Evolutionary conservation across 73 alveolate genomes (phyloP).

Genomic region (Tetrahymena malaccensis): DNA sequence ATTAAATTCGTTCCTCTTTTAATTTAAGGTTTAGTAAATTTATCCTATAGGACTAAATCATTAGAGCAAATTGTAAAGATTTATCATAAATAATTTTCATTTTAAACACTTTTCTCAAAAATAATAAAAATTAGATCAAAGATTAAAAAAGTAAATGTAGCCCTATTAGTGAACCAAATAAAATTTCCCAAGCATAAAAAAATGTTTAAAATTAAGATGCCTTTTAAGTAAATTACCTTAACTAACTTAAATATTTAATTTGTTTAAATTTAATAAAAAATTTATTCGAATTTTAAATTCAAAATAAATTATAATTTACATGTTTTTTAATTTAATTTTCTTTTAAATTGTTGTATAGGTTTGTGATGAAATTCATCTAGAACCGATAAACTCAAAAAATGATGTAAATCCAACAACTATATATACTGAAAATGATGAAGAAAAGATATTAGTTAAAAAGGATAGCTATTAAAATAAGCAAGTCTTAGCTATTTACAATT

Average conservation of each 20-base stretch:
- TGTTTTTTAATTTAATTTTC: too few species aligned
- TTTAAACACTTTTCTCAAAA: too few species aligned
- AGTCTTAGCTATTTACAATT: too few species aligned
- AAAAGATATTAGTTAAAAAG: not conserved
- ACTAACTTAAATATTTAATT: too few species aligned
- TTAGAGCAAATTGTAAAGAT: not conserved
- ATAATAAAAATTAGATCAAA: not conserved
- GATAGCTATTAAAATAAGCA: not conserved
- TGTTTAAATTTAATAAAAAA: too few species aligned
- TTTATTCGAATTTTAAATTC: too few species aligned
- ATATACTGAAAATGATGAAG: not conserved
- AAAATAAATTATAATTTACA: too few species aligned
- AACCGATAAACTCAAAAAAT: not conserved
- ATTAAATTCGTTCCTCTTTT: not conserved
- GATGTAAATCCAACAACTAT: not conserved
- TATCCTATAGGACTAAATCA: not conserved
- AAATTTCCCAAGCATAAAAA: not conserved
- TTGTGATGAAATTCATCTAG: not conserved
- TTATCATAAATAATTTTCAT: too few species aligned
- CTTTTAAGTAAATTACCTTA: not conserved
- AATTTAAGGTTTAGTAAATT: not conserved
- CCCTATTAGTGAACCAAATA: not conserved
- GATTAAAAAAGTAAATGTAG: not conserved
- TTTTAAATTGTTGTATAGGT: not conserved
- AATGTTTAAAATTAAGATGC: not conserved